Evolutionary conservation across 139 green algal genomes (phyloP).

Genomic region (Limnomonas spitsbergensis): DNA sequence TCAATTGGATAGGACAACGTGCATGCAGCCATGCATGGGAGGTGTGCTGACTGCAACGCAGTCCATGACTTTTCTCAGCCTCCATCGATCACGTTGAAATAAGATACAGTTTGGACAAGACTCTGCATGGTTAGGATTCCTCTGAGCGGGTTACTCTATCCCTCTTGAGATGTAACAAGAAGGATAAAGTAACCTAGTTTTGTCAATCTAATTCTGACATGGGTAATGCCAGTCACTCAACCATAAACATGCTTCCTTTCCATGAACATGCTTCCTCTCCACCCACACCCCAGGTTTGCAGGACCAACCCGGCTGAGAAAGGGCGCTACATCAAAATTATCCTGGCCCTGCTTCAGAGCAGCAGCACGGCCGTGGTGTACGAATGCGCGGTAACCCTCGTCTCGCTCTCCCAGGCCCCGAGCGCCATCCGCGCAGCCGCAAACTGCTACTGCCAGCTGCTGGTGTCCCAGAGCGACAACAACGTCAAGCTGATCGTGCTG

Average conservation of each 20-base stretch:
- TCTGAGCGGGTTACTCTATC: too few species aligned
- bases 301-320: constrained; percentile 79
- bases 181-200: too few species aligned
- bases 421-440: constrained; percentile 90
- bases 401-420: constrained; percentile 87
- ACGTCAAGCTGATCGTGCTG: constrained; percentile 99
- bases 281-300: too few species aligned
- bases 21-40: too few species aligned
- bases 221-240: too few species aligned
- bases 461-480: constrained; percentile 95
- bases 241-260: too few species aligned
- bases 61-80: not conserved
- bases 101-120: too few species aligned
- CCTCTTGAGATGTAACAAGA: too few species aligned
- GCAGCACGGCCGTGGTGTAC: constrained; percentile 88
- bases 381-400: constrained; percentile 92
- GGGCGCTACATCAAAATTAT: constrained; percentile 99
- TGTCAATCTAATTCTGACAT: too few species aligned
- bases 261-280: too few species aligned
- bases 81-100: not conserved
- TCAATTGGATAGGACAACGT: too few species aligned
- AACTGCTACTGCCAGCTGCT: constrained; percentile 98
- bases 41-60: not conserved
- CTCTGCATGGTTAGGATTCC: too few species aligned
- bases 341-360: constrained; percentile 82